Percentiles rank a stretch among this genome's conserved stretches.
Conservation (phyloP, 73 alveolate genomes). For the Paramecium bursaria region DNA sequence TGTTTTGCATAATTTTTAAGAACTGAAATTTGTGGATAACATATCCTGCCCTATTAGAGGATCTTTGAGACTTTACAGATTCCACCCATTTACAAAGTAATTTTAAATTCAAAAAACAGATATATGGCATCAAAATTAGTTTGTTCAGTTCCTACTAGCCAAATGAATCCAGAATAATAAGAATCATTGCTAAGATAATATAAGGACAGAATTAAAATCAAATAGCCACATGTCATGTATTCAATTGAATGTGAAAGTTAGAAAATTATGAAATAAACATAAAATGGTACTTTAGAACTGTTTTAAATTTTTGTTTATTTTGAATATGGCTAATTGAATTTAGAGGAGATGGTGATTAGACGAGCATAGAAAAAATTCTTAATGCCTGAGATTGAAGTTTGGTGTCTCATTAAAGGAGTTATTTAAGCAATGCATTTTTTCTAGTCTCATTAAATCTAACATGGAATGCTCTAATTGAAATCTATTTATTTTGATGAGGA, state of each 20-base stretch:
- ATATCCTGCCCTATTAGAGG: slow-evolving; percentile 56
- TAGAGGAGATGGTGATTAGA: slow-evolving; percentile 4
- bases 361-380: slow-evolving; percentile 1
- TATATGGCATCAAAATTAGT: slow-evolving; percentile 61
- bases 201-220: slow-evolving; percentile 42
- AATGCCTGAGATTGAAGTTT: slow-evolving; percentile 56
- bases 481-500: slow-evolving; percentile 57
- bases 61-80: slow-evolving; percentile 28
- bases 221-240: slow-evolving; percentile 37
- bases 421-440: slow-evolving; percentile 26
- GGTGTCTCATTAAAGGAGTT: slow-evolving; percentile 58
- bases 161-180: slow-evolving; percentile 45
- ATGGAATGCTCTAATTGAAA: slow-evolving; percentile 46
- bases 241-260: slow-evolving; percentile 58
- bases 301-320: slow-evolving; percentile 48
- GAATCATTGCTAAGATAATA: slow-evolving; percentile 11
- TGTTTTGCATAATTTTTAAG: slow-evolving; percentile 36
- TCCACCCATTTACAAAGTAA: slow-evolving; percentile 55
- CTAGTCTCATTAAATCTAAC: not conserved
- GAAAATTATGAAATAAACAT: not conserved
- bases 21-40: slow-evolving; percentile 55
- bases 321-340: slow-evolving; percentile 43
- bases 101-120: slow-evolving; percentile 20
- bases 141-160: slow-evolving; percentile 45
- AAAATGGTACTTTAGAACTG: slow-evolving; percentile 20